Conservation (phyloP, 805 yeast species). For the Hemisphaericaspora nanyangensis region DNA sequence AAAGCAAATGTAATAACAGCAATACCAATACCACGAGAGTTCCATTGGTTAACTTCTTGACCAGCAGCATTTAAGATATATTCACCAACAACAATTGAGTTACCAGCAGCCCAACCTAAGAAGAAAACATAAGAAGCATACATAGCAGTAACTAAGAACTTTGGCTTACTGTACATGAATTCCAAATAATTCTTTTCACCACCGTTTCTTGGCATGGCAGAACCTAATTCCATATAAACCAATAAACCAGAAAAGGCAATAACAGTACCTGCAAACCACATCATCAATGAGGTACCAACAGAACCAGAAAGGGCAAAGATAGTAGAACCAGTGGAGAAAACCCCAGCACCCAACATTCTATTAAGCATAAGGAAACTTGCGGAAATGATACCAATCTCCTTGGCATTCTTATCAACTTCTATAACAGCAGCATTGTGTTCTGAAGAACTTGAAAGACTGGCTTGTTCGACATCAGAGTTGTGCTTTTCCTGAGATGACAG, state of each 20-base stretch:
- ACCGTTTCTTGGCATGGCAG: conserved; percentile 73
- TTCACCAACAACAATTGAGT: conserved; percentile 76
- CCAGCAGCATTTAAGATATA: conserved; percentile 74
- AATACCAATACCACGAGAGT: conserved; percentile 71
- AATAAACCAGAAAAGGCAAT: conserved; percentile 56
- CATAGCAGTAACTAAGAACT: conserved; percentile 58
- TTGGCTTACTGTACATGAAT: conserved; percentile 64
- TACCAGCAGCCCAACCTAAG: conserved; percentile 84
- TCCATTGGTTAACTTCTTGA: conserved; percentile 66
- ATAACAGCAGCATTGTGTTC: conserved; percentile 27
- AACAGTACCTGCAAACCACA: conserved; percentile 73
- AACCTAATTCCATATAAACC: conserved; percentile 79
- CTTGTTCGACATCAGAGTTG: conserved; percentile 1
- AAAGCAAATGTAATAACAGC: conserved; percentile 72
- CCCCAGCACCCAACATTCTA: conserved; percentile 73
- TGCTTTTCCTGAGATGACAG: conserved; percentile 4
- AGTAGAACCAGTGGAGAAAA: conserved; percentile 64
- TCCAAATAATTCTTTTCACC: conserved; percentile 84
- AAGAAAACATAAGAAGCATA: conserved; percentile 68
- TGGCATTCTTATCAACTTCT: conserved; percentile 40
- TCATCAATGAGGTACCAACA: conserved; percentile 64
- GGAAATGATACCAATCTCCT: conserved; percentile 43
- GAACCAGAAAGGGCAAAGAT: conserved; percentile 60
- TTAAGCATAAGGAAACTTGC: conserved; percentile 54
- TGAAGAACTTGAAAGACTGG: conserved; percentile 7